phyloP scores from a whole-genome alignment of 2,329 filamentous ascomycete genomes.

The Aureobasidium sp. region DNA sequence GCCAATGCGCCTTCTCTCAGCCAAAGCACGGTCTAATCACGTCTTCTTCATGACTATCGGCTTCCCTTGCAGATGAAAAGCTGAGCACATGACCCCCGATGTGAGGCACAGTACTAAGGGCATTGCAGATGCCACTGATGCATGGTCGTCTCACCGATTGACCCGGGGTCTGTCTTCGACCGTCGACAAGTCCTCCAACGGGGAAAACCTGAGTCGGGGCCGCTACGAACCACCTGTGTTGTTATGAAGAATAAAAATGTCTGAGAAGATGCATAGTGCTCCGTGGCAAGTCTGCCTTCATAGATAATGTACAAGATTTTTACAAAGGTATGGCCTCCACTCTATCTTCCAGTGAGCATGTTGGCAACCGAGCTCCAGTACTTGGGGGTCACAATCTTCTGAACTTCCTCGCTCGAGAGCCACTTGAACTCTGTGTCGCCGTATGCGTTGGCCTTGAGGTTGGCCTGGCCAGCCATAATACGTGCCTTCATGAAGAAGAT shows the following conservation, averaged over 20 bases:
- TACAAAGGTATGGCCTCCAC: constrained; percentile 1
- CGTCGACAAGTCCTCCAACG: no score
- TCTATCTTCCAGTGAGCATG: constrained; percentile 71
- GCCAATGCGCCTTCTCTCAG: no score
- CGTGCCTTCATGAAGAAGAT: constrained; percentile 93
- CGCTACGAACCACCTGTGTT: no score
- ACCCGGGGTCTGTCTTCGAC: no score
- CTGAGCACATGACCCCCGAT: no score
- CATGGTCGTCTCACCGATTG: no score
- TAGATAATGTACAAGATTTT: constrained; percentile 13
- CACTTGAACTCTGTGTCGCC: constrained; percentile 81
- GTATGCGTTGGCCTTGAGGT: constrained; percentile 64
- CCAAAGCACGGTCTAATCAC: neutral
- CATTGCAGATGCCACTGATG: no score
- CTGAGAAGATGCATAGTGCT: neutral
- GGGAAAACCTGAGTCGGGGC: no score
- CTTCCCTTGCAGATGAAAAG: no score
- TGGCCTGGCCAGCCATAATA: constrained; percentile 93
- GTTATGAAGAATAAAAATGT: no score
- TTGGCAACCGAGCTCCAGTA: constrained; percentile 74
- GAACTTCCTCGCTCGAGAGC: constrained; percentile 83
- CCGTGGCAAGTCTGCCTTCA: neutral
- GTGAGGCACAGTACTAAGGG: no score
- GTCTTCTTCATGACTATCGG: neutral
- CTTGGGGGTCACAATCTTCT: constrained; percentile 54